phyloP scores from a whole-genome alignment of 2,329 filamentous ascomycete species.

The Aspergillus intermedius region DNA sequence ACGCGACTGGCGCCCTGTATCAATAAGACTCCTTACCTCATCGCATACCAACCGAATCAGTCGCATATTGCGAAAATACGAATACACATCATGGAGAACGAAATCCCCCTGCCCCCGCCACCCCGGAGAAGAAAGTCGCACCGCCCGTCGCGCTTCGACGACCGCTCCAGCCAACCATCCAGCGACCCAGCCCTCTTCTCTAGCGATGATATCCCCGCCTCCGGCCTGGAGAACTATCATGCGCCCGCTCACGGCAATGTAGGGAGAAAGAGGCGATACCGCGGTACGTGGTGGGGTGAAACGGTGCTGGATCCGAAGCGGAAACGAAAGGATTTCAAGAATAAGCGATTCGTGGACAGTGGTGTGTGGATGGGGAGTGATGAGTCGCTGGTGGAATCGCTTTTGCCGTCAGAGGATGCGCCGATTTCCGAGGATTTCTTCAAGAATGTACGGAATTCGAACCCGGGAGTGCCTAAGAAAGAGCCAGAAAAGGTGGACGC shows the following conservation, averaged over 20 bases:
- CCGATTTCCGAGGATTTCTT: constrained; percentile 33
- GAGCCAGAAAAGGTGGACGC: background rate
- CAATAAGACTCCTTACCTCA: background rate
- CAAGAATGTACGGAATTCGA: constrained; percentile 18
- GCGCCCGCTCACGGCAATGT: constrained; percentile 12
- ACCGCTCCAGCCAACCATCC: constrained; percentile 33
- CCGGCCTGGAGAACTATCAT: constrained; percentile 40
- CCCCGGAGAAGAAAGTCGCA: constrained; percentile 27
- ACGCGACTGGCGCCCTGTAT: background rate
- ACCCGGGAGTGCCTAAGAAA: background rate
- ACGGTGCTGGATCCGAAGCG: constrained; percentile 31
- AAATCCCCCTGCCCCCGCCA: constrained; percentile 34
- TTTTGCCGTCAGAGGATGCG: constrained; percentile 30
- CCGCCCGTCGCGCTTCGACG: constrained; percentile 26
- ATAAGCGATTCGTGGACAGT: constrained; percentile 40
- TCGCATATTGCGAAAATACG: background rate
- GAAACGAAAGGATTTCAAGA: constrained; percentile 38
- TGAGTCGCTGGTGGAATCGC: constrained; percentile 29
- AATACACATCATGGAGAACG: constrained; percentile 27
- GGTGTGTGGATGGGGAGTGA: constrained; percentile 46
- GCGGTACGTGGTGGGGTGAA: constrained; percentile 42
- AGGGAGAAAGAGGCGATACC: constrained; percentile 35
- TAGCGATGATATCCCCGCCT: constrained; percentile 41
- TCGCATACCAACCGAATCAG: no score
- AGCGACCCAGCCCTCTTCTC: constrained; percentile 44